Conservation (phyloP, 306 rosid genomes). For the Quercus parvula region DNA sequence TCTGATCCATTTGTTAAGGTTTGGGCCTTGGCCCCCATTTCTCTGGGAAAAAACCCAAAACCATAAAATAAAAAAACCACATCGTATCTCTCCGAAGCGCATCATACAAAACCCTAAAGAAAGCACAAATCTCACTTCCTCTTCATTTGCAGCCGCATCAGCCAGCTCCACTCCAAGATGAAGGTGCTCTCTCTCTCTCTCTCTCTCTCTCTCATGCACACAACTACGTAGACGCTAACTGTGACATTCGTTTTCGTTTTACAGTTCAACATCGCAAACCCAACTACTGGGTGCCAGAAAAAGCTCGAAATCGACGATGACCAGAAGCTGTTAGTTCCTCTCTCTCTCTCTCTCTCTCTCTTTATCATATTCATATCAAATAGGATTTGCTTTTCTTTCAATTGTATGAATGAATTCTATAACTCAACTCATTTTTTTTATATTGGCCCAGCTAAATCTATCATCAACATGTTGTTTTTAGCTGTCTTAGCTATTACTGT, state of each 20-base stretch:
- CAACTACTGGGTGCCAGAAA: conserved; percentile 68
- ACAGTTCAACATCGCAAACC: conserved; percentile 63
- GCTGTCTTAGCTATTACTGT: too few species aligned
- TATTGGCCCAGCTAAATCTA: background rate
- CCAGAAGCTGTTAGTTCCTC: conserved; percentile 49
- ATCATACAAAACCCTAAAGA: background rate
- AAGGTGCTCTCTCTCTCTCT: background rate
- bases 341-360: background rate
- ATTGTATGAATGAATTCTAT: background rate
- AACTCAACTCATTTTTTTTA: background rate
- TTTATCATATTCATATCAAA: background rate
- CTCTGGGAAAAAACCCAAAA: background rate
- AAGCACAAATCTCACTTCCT: too few species aligned
- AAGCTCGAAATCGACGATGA: conserved; percentile 66
- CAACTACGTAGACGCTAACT: background rate
- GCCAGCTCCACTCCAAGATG: background rate
- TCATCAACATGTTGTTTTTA: background rate
- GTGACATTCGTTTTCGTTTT: background rate
- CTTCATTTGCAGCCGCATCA: background rate
- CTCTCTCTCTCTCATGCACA: background rate
- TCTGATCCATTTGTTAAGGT: background rate
- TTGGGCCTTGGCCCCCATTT: background rate
- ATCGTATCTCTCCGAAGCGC: background rate
- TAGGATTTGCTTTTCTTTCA: background rate
- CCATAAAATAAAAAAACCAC: background rate